Conservation (phyloP, 192 early-diverging fungal species). For the Kappamyces sp. region DNA sequence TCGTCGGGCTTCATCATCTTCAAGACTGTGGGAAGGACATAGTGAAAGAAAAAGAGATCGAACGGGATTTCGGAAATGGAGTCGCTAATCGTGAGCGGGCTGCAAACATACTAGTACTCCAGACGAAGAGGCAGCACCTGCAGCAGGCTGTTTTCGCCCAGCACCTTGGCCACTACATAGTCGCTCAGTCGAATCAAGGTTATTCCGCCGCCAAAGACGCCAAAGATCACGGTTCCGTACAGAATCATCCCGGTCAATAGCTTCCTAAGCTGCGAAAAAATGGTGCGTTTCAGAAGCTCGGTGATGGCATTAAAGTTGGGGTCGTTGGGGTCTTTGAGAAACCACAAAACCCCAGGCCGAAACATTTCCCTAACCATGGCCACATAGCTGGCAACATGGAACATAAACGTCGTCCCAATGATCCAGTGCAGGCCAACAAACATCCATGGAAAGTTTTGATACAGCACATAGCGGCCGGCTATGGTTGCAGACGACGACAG, state of each 20-base stretch:
- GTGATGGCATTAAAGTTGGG: constrained; percentile 89
- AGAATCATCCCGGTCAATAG: constrained; percentile 73
- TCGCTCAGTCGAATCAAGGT: constrained; percentile 18
- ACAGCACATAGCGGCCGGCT: constrained; percentile 53
- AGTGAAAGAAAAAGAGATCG: constrained; percentile 67
- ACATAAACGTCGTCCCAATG: constrained; percentile 88
- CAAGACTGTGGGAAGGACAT: constrained; percentile 65
- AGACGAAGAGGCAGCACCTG: constrained; percentile 55
- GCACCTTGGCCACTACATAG: constrained; percentile 14
- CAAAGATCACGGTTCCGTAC: constrained; percentile 73
- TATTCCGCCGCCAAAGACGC: constrained; percentile 64
- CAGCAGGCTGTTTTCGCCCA: constrained; percentile 18
- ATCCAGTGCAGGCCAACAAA: constrained; percentile 80
- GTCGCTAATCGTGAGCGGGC: constrained; percentile 34
- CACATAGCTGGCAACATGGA: constrained; percentile 85
- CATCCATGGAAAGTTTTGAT: constrained; percentile 55
- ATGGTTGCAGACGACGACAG: constrained; percentile 56
- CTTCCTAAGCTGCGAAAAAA: constrained; percentile 72
- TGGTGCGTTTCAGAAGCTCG: constrained; percentile 80
- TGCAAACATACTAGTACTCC: constrained; percentile 54
- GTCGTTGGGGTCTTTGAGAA: constrained; percentile 95
- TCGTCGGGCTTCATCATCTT: constrained; percentile 54
- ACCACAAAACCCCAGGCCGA: constrained; percentile 95
- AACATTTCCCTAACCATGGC: constrained; percentile 72
- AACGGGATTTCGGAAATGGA: constrained; percentile 70